Conservation (phyloP, 805 yeast genomes). For the Debaryomyces prosopidis region DNA sequence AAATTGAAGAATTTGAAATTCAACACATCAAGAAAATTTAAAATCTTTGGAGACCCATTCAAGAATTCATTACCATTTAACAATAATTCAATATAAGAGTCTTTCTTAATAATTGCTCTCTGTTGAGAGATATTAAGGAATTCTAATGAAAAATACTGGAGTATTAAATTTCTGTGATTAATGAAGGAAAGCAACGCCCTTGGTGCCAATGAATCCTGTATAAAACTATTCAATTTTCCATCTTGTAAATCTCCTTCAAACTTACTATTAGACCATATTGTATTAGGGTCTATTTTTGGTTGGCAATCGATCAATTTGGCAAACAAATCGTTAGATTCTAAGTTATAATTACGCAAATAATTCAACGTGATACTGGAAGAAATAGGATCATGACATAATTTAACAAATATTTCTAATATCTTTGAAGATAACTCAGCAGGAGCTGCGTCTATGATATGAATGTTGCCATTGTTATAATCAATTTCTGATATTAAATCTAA, state of each 20-base stretch:
- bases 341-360: constrained; percentile 46
- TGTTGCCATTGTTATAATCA: constrained; percentile 33
- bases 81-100: constrained; percentile 52
- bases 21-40: constrained; percentile 69
- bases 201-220: constrained; percentile 34
- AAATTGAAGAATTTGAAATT: constrained; percentile 53
- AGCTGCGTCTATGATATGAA: constrained; percentile 45
- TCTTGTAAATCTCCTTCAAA: constrained; percentile 45
- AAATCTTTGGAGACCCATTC: constrained; percentile 63
- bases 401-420: constrained; percentile 61
- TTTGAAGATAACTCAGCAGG: constrained; percentile 60
- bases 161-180: constrained; percentile 56
- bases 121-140: constrained; percentile 52
- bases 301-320: constrained; percentile 51
- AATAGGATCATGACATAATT: constrained; percentile 56
- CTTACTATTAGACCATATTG: constrained; percentile 52
- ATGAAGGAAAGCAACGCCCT: constrained; percentile 64
- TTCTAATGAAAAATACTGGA: constrained; percentile 71
- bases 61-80: constrained; percentile 51
- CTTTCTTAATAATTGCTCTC: constrained; percentile 52
- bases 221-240: constrained; percentile 27
- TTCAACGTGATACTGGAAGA: constrained; percentile 54
- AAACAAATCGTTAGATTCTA: constrained; percentile 40
- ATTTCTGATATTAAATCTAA: constrained; percentile 41
- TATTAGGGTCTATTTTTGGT: constrained; percentile 53